Evolutionary conservation across 2,329 filamentous ascomycete species (phyloP).

Genomic region (Phialophora chinensis): DNA sequence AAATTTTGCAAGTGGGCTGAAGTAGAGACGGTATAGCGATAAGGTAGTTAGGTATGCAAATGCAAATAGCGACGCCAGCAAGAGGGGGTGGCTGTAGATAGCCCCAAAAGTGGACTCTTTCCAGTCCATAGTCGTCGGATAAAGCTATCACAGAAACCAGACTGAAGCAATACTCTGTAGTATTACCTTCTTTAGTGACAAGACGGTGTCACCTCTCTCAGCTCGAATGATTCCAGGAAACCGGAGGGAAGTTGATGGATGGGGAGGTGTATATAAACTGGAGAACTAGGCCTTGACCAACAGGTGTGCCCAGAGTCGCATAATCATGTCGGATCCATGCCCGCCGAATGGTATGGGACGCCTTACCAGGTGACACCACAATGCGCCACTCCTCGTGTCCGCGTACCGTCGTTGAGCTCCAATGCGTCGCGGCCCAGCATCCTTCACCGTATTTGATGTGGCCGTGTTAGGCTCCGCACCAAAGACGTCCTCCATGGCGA

Average conservation of each 20-base stretch:
- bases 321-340: neutral
- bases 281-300: neutral
- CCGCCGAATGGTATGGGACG: neutral
- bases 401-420: neutral
- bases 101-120: neutral
- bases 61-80: neutral
- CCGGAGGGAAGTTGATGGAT: no score
- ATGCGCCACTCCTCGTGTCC: no score
- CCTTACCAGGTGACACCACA: neutral
- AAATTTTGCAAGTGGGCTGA: constrained; percentile 4
- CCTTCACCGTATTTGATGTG: no score
- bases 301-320: neutral
- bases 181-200: neutral
- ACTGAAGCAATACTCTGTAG: neutral
- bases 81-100: neutral
- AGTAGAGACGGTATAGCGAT: neutral
- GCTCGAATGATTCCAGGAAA: neutral
- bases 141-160: neutral
- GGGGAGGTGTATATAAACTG: no score
- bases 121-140: neutral
- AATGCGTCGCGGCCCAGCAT: no score
- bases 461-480: no score
- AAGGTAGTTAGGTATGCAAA: neutral
- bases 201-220: neutral
- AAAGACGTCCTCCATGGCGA: no score